Evolutionary conservation across 805 yeast species (phyloP).

Genomic region (Hanseniaspora thailandica): DNA sequence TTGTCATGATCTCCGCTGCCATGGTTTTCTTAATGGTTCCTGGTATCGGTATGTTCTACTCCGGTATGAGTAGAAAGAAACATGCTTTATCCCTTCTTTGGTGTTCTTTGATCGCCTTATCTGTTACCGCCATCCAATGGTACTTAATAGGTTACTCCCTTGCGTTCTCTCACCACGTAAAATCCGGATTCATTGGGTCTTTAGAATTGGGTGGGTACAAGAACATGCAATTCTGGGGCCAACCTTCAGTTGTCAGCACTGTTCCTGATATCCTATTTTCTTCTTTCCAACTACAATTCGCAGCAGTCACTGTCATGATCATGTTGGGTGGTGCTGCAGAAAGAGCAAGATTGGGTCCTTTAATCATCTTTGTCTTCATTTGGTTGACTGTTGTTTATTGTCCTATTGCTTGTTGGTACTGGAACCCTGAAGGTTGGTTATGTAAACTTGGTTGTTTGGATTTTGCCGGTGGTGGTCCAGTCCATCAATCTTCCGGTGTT

Average conservation of each 20-base stretch:
- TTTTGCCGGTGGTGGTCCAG: conserved; percentile 98
- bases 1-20: conserved; percentile 67
- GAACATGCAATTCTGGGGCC: conserved; percentile 57
- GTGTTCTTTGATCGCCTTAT: conserved; percentile 84
- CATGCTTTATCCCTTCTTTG: conserved; percentile 89
- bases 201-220: conserved; percentile 68
- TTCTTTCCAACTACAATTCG: conserved; percentile 94
- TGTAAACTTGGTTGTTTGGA: conserved; percentile 72
- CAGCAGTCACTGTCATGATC: conserved; percentile 80
- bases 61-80: conserved; percentile 87
- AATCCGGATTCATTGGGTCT: conserved; percentile 64
- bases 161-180: conserved; percentile 59
- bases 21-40: conserved; percentile 95
- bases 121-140: conserved; percentile 86
- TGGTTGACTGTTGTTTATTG: conserved; percentile 95
- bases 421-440: conserved; percentile 93
- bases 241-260: conserved; percentile 50
- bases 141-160: conserved; percentile 96
- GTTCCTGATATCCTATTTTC: conserved; percentile 88
- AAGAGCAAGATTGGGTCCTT: conserved; percentile 89
- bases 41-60: conserved; percentile 85
- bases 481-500: conserved; percentile 86
- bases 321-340: conserved; percentile 98
- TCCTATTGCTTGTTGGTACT: conserved; percentile 94
- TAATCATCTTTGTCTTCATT: conserved; percentile 85